A percentile compares a stretch with the other conserved stretches of the same genome.
Conservation (phyloP, 768 basidiomycete species). For the Tephrocybe rancida region DNA sequence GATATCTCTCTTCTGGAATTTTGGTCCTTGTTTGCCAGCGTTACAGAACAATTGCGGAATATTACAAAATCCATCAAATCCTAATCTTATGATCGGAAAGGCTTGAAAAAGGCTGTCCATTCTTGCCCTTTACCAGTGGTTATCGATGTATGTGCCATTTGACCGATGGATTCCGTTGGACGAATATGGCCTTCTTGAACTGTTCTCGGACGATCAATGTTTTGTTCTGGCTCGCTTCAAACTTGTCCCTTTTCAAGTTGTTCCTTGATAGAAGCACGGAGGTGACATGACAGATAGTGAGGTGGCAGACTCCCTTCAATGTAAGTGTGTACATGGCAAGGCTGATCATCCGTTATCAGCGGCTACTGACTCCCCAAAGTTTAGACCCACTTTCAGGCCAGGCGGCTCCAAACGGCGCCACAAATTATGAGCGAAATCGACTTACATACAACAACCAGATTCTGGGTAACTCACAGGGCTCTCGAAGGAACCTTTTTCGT, state of each 20-base stretch:
- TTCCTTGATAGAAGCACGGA: conserved; percentile 13
- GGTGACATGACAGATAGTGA: conserved; percentile 14
- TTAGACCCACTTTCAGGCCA: background rate
- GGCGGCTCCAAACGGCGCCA: conserved; percentile 3
- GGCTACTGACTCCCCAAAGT: background rate
- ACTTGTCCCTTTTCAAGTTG: background rate
- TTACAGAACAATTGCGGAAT: no score
- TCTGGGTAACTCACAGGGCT: no score
- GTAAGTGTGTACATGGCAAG: background rate
- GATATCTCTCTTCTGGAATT: background rate
- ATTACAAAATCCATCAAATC: conserved; percentile 17
- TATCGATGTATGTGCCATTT: background rate
- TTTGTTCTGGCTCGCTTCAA: background rate
- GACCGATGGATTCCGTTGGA: background rate
- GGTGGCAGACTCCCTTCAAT: conserved; percentile 5
- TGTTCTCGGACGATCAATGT: background rate
- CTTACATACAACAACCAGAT: background rate
- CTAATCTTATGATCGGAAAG: background rate
- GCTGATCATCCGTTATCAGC: conserved; percentile 17
- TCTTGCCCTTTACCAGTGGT: background rate
- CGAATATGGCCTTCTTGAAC: background rate
- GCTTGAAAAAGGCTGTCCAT: background rate
- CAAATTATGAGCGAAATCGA: background rate
- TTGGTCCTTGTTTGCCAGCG: background rate
- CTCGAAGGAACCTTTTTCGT: no score